Evolutionary conservation across 129 eudicot genomes (phyloP).

Genomic region (Silybum marianum): DNA sequence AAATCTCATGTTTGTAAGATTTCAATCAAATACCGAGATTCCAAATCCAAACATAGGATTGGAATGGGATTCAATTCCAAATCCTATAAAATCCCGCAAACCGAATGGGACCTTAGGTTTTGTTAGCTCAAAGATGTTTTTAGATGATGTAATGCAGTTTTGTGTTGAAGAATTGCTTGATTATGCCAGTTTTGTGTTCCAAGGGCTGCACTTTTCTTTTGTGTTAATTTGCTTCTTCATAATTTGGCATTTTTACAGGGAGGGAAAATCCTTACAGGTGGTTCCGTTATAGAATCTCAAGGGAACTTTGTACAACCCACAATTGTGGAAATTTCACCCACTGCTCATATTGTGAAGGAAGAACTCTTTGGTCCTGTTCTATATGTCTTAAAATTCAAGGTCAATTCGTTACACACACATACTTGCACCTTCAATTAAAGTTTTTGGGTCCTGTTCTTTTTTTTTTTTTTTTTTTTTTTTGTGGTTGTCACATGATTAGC

Average conservation of each 20-base stretch:
- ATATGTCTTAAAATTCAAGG: slow-evolving; percentile 89
- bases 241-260: slow-evolving; percentile 54
- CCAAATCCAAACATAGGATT: no score
- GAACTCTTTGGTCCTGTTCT: slow-evolving; percentile 94
- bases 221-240: slow-evolving; percentile 23
- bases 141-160: background rate
- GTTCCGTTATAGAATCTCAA: slow-evolving; percentile 74
- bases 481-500: background rate
- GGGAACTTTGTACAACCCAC: slow-evolving; percentile 96
- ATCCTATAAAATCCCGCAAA: no score
- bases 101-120: no score
- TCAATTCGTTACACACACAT: slow-evolving; percentile 1
- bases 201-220: background rate
- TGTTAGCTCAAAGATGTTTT: no score
- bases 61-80: no score
- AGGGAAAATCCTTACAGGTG: slow-evolving; percentile 89
- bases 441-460: no score
- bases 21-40: no score
- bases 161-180: background rate
- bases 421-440: no score
- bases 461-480: background rate
- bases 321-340: slow-evolving; percentile 80
- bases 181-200: no score
- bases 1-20: no score
- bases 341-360: slow-evolving; percentile 78